Evolutionary conservation across 192 early-diverging fungal species (phyloP), one percentile per base, ranked within the genome.

Genomic region (Spizellomyces sp.): DNA sequence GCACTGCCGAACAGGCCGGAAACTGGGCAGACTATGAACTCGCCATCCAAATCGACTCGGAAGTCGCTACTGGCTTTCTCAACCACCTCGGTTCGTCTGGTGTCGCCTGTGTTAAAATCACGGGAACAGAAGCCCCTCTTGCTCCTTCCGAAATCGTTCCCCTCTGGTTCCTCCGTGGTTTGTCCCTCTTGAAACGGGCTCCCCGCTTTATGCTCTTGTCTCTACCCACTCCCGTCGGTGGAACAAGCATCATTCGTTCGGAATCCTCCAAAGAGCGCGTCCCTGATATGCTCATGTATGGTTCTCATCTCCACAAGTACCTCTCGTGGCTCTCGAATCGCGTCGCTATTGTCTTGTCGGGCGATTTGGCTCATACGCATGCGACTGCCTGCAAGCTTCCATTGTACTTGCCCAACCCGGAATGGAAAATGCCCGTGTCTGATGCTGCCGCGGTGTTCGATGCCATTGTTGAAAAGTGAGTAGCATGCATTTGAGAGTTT

Each of bases 371-470:
- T 6, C 70, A 72, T 54, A 64, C 70, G 7, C 70, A 72, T 52
- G 70, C 70, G 47, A 72, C 70, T 19, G 12, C 52, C 6, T 72
- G 70, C 27, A 65, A 54, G 44, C 43, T 47, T 42, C 47, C 61
- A 43, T 5, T 64, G 45, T 72, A 56, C 45, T 21, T 72, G 50
- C 70, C 70, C 42, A 57, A 72, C 22, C 70, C 70, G 17, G 47
- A 48, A 2, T 72, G 70, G 70, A 65, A 65, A 27, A 12, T 72
- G 62, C 70, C 70, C 12, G 62, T 72, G 9, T 72, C 70, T 55
- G 70, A 72, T 52, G 70, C 70, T 17, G 70, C 70, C 45, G 70
- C 70, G 3, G 70, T 72, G n/a, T 72, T 72, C 41, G 70, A 72
- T 56, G 70, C 47, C 43, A 72, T 72, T 27, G 62, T 72, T 50